Evolutionary conservation across 768 basidiomycete species (phyloP), one percentile per base, ranked within the genome.

Genomic region (Porpolomopsis calyptriformis): DNA sequence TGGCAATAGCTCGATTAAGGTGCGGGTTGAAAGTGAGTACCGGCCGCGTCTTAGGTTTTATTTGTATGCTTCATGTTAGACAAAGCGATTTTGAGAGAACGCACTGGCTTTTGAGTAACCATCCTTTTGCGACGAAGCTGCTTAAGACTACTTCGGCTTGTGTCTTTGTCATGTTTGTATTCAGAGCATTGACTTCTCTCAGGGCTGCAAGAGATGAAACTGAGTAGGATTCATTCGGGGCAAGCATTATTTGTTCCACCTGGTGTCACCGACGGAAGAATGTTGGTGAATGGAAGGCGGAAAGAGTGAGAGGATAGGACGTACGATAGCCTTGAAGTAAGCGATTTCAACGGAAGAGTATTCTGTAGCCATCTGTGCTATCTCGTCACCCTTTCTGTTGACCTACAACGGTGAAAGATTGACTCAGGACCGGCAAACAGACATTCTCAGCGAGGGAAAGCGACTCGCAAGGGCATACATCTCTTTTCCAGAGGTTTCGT

Each of bases 191-290:
- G 11, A 80, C 74, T 61, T 87, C 82, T 38, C 86, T 78, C 34
- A 89, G 65, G 0, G 87, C 88, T 2, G 78, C 80, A 20, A 86
- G 63, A 4, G 86, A 87, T 0, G 85, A 82, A 9, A 89, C 72
- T 14, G 81, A 89, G 59, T 72, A 94, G 0, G 82, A 66, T 56
- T 82, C 77, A 34, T 72, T 71, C 4, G 85, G 78, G 5, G 89
- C 85, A 14, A 82, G 69, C 75, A 92, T 83, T 54, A 94, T 91
- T 63, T 85, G 82, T 55, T 91, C 85, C 33, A 93, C 73, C 90
- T 93, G 53, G 4, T 19, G 5, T n/a, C n/a, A n/a, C n/a, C n/a
- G n/a, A n/a, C n/a, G n/a, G n/a, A n/a, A n/a, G n/a, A n/a, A 14
- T 4, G 20, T 40, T 45, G 45, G 29, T 14, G 45, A 23, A n/a